Evolutionary conservation across 2,329 filamentous ascomycete genomes (phyloP), one percentile per base, ranked within the genome.

Genomic region (Colletotrichum phormii): DNA sequence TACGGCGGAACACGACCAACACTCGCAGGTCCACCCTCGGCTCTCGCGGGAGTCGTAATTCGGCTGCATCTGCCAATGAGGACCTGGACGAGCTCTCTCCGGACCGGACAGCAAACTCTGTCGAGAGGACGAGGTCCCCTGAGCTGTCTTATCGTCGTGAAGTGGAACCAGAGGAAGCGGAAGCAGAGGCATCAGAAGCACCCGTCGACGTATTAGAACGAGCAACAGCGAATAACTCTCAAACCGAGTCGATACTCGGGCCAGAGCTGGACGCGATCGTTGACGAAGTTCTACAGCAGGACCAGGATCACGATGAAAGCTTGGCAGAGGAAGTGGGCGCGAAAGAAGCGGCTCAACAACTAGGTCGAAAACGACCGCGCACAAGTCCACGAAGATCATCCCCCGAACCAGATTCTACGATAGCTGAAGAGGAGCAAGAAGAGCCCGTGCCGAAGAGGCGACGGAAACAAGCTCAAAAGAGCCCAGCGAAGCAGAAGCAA

Each of bases 281-380:
- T 3, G 71, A 72, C n/a, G 74, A 55, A 15, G 57, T 53, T 18
- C 51, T 24, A 11, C 46, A 49, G 8, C 37, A 35, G 18, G 57
- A 64, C 24, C 58, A 26, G 33, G 58, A 64, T 64, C 35, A 54
- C 35, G 64, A 75, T 6, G 74, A 73, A 42, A 75, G 70, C n/a
- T 79, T 82, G 60, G 86, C 85, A 1, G 82, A 88, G 62, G 85
- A 87, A 59, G 82, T 89, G 18, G 79, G 81, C 49, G 83, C 79
- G 2, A 73, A 77, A 5, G 85, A 88, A 74, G 84, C 85, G 4
- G 86, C 87, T 3, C 76, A 78, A 66, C 75, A 70, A 0, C 77
- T 88, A 8, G 82, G 85, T 7, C 82, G 78, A 64, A 89, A 87
- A 75, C 84, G 86, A 1, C 81, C 80, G 2, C 83, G 85, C 54